Base-by-base conservation (phyloP, 2,329 filamentous ascomycete genomes). In the Rhinocladiella mackenziei region DNA sequence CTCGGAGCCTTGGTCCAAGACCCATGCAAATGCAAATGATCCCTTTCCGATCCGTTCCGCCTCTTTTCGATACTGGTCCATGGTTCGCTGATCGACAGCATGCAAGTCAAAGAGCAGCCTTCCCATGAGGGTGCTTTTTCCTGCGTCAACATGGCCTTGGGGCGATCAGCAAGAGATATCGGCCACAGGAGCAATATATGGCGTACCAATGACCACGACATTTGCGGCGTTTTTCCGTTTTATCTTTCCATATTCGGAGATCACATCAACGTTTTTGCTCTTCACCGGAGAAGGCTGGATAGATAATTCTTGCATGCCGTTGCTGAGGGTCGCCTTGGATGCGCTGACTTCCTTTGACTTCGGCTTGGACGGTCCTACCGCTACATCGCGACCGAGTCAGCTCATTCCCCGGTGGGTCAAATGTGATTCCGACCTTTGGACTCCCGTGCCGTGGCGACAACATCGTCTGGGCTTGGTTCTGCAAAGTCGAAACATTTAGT, bases 71-170 rank as follows among this genome's bases (percentile, higher is more conserved):
- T 94, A 89, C 62, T 85, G 91, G 44, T 95, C 88, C 48, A 98
- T 76, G 0, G 89, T 91, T 48, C 89, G 76, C 61, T 94, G 81
- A 55, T 95, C 86, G 5, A 98, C 81, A 18, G 89, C 85, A 48
- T 89, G 85, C 29, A 95, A 76, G 57, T 98, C 92, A 30, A 91
- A 81, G 4, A 98, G 71, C 19, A 98, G 67, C n/a, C 92, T 81
- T 0, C 91, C 92, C 91, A 98, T 97, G 26, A 98, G 75, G 4
- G 92, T 98, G 63, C 89, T 96, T 67, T 98, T 98, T 39, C 92
- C 92, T 39, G 94, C 91, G 64, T 98, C 92, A 43, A 98, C 92
- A 63, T 98, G 92, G 10, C 92, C 89, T 88, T 62, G 43, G 3
- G 50, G 54, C 45, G 62, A 52, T 59, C 51, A 44, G 33, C 29